Evolutionary conservation across 1,284 basidiomycete species (phyloP), one percentile per base, ranked within the genome.

Genomic region (Ceratobasidium sp.): DNA sequence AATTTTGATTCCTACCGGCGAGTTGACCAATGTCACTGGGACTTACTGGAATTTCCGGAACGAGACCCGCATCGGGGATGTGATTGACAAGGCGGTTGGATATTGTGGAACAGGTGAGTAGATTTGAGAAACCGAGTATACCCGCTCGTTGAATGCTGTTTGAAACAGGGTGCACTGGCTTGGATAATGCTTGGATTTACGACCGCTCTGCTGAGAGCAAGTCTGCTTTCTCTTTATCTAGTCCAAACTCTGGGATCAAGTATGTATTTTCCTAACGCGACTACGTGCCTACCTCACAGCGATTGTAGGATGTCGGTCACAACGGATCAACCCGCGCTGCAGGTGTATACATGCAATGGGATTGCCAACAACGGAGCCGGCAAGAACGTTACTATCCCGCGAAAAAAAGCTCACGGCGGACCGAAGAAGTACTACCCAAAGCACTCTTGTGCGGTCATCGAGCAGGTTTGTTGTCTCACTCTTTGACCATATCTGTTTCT

Each of bases 311-410:
- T 65, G 62, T 67, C 73, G 1, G 36, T 50, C 48, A 26, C 72
- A 0, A 85, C 86, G 1, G 81, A 85, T 76, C 85, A 86, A 77
- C 83, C 84, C 0, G 84, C 83, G 0, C 82, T 84, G 9, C 84
- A 86, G 74, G 82, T 86, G 2, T 86, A 85, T 75, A 83, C 84
- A 5, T 79, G 82, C 1, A 83, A 79, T 75, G 83, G 81, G 79
- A 78, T 85, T 28, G 62, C 73, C 41, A 72, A 76, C 12, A 65
- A 65, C 18, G 62, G 62, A 14, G 48, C 28, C 21, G 62, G 62
- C 5, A 65, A 41, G 12, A 72, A 75, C 32, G 74, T 70, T 10
- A 72, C 75, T 1, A 69, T 75, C 16, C 81, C 84, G 16, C 79
- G 85, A 28, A 86, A 86, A 76, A 77, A 67, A 16, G 78, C 77